Evolutionary conservation across 2,329 filamentous ascomycete species (phyloP), one percentile per base, ranked within the genome.

Genomic region (Teratosphaeria zuluensis): DNA sequence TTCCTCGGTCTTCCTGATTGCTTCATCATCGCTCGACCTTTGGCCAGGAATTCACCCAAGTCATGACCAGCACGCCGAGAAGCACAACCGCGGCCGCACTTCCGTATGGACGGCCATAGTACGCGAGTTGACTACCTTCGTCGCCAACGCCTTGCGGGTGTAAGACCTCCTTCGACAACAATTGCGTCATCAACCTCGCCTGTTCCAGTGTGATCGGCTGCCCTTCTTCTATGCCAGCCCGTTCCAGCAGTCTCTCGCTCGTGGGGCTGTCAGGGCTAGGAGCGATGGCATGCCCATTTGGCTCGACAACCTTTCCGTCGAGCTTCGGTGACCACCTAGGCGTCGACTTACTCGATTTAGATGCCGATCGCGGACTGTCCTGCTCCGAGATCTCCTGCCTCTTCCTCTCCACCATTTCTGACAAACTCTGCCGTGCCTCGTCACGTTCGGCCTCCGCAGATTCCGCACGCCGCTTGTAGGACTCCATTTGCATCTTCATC

Each of bases 361-460:
- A 59, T 16, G 60, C 51, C 9, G 65, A 61, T 2, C 53, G 57
- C 46, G 62, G 51, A 32, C 30, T n/a, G 19, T 4, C 14, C 1
- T 31, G 56, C 32, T 66, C 80, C 64, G 82, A 83, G 65, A 85
- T 84, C 65, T 91, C 85, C 66, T 79, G 80, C 56, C 91, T 84
- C 58, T 96, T 87, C 64, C 87, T 86, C 66, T 89, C 80, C 12
- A 96, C 86, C 90, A 97, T 94, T 70, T 96, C 89, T 1, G 88
- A 86, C 52, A 99, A 76, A 1, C 87, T 87, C 72, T 88, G 86
- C 57, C 87, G 85, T 57, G 86, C 84, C 51, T 83, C 79, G 57
- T 87, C 84, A 53, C 87, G 83, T 66, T 96, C 91, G 8, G 82
- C 77, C 71, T 97, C 92, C 3, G 91, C 92, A 59, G 55, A 64